Evolutionary conservation across 805 yeast species (phyloP).

Genomic region (Myxozyma monticola): DNA sequence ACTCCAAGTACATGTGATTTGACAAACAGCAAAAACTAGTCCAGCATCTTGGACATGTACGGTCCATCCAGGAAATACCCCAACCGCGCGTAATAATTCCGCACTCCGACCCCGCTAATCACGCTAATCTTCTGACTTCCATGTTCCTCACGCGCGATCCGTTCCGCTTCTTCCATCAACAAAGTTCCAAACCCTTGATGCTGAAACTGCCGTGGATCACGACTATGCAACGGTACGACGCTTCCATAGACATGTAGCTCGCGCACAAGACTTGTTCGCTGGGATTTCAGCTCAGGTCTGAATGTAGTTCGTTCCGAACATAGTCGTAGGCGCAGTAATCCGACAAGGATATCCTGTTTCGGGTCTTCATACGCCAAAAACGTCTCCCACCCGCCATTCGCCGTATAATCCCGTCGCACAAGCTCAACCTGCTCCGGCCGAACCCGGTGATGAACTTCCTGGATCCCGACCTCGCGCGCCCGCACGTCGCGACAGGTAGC

Average conservation of each 20-base stretch:
- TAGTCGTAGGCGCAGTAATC: slow-evolving; percentile 80
- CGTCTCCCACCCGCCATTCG: slow-evolving; percentile 99
- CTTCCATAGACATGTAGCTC: slow-evolving; percentile 97
- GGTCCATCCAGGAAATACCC: slow-evolving; percentile 96
- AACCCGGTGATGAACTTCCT: slow-evolving; percentile 95
- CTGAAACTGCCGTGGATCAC: slow-evolving; percentile 97
- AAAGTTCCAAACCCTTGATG: slow-evolving; percentile 99
- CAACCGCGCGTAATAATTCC: slow-evolving; percentile 89
- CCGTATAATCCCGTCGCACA: slow-evolving; percentile 91
- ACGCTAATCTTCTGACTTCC: slow-evolving; percentile 89
- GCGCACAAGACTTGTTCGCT: slow-evolving; percentile 91
- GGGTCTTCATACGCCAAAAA: slow-evolving; percentile 96
- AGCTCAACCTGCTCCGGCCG: slow-evolving; percentile 96
- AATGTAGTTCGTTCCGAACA: slow-evolving; percentile 87
- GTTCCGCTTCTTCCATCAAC: slow-evolving; percentile 96
- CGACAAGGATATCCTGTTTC: slow-evolving; percentile 90
- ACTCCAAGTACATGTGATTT: no score
- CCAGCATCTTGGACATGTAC: slow-evolving; percentile 77
- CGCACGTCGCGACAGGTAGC: slow-evolving; percentile 94
- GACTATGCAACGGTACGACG: slow-evolving; percentile 91
- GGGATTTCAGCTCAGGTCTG: slow-evolving; percentile 79
- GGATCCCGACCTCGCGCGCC: slow-evolving; percentile 97
- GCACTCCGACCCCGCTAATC: slow-evolving; percentile 95
- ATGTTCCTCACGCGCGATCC: slow-evolving; percentile 93
- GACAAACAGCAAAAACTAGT: no score